Evolutionary conservation across 2,329 filamentous ascomycete genomes (phyloP).

Genomic region (Pseudogymnoascus sp.): DNA sequence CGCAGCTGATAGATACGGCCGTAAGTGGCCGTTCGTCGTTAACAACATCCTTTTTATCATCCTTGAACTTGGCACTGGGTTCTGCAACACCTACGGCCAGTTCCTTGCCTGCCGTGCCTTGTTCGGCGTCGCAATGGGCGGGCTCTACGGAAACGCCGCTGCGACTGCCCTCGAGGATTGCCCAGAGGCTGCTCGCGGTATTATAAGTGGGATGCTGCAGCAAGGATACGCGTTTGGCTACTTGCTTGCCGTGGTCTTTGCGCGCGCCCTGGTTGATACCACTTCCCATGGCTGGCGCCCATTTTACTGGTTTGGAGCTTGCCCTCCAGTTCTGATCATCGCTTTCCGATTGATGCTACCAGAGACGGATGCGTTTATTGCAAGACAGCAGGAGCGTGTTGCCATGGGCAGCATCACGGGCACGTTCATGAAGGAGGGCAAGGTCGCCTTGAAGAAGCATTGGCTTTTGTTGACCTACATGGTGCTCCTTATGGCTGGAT

Average conservation of each 20-base stretch:
- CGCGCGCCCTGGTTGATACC: conserved; percentile 63
- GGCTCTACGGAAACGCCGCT: conserved; percentile 69
- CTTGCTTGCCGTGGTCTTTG: conserved; percentile 63
- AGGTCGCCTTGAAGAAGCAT: conserved; percentile 68
- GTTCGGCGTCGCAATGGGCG: conserved; percentile 78
- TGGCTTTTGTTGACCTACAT: conserved; percentile 77
- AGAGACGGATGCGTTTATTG: conserved; percentile 67
- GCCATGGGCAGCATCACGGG: conserved; percentile 52
- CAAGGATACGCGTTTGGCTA: conserved; percentile 78
- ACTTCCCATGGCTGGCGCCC: conserved; percentile 76
- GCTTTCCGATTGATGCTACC: conserved; percentile 67
- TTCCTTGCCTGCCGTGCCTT: conserved; percentile 69
- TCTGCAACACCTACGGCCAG: conserved; percentile 54
- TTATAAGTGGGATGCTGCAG: conserved; percentile 76
- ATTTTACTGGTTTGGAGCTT: conserved; percentile 82
- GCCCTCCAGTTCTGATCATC: conserved; percentile 74
- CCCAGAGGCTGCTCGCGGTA: conserved; percentile 48
- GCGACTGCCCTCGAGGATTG: conserved; percentile 66
- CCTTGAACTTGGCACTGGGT: conserved; percentile 68
- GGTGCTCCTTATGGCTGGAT: conserved; percentile 79
- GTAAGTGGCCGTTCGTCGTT: conserved; percentile 72
- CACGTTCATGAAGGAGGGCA: conserved; percentile 68
- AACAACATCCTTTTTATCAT: conserved; percentile 68
- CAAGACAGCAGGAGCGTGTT: conserved; percentile 57
- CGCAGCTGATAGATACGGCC: conserved; percentile 69